A percentile compares a stretch with the other conserved stretches of the same genome.
Conservation (phyloP, 148 eudicot species). For the Diospyros kaki region DNA sequence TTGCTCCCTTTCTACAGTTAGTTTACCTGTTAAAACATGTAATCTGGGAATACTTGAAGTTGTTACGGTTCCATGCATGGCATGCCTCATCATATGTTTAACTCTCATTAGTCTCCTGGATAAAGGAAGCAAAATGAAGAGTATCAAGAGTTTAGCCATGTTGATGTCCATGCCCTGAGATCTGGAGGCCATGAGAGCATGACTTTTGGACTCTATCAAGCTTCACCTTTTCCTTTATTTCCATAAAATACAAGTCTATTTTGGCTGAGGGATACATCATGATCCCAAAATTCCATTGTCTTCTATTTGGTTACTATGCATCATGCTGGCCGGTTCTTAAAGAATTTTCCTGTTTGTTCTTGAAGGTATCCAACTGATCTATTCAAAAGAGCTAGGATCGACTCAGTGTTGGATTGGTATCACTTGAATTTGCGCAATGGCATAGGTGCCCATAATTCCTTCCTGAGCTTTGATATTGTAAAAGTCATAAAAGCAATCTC, state of each 20-base stretch:
- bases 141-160: no score
- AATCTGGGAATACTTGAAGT: no score
- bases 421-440: constrained; percentile 74
- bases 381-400: constrained; percentile 67
- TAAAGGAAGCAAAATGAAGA: no score
- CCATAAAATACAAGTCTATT: not conserved
- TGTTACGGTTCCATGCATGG: not conserved
- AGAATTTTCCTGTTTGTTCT: not conserved
- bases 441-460: constrained; percentile 34
- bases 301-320: not conserved
- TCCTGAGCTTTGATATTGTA: not conserved
- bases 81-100: not conserved
- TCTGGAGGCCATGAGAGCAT: no score
- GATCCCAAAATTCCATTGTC: not conserved
- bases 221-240: not conserved
- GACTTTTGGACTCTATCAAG: no score
- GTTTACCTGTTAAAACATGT: not conserved
- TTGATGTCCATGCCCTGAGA: no score
- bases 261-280: not conserved
- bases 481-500: not conserved
- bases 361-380: constrained; percentile 84
- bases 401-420: constrained; percentile 95
- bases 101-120: not conserved
- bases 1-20: not conserved
- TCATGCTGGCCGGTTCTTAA: not conserved